These are phyloP conservation scores for Allium sativum DNA, from an alignment of 106 monocot species.

Conservation along the genomic window DNA sequence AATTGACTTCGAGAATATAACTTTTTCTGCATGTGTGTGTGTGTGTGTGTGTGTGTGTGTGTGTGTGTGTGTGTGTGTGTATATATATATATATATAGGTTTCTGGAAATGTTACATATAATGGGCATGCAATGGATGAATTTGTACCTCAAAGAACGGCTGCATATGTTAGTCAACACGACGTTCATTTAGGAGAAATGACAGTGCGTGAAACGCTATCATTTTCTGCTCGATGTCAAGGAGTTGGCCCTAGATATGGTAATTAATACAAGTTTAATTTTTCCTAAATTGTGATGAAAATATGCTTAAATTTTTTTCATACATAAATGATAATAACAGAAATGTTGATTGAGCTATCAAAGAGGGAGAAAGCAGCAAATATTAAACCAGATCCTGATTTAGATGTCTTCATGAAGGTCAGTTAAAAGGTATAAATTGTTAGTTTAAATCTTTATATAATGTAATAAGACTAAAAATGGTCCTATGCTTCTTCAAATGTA, in stretches of 20 bases:
- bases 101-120: constrained; percentile 43
- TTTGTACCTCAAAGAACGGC: constrained; percentile 56
- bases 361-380: constrained; percentile 24
- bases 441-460: background rate
- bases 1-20: background rate
- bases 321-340: constrained; percentile 3
- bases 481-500: background rate
- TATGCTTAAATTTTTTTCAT: background rate
- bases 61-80: too few species aligned
- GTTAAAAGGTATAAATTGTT: background rate
- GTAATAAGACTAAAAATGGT: background rate
- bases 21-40: too few species aligned
- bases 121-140: constrained; percentile 55
- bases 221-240: constrained; percentile 60
- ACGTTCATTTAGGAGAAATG: constrained; percentile 56
- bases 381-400: constrained; percentile 28
- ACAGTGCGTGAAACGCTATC: constrained; percentile 55
- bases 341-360: constrained; percentile 16
- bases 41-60: too few species aligned
- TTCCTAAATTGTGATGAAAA: background rate
- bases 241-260: constrained; percentile 49
- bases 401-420: constrained; percentile 69
- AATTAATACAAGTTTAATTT: constrained; percentile 11
- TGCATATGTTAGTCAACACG: constrained; percentile 58
- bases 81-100: background rate